These are phyloP conservation scores for Mollisia scopiformis DNA, from an alignment of 2,329 filamentous ascomycete species.

Conservation along the genomic window DNA sequence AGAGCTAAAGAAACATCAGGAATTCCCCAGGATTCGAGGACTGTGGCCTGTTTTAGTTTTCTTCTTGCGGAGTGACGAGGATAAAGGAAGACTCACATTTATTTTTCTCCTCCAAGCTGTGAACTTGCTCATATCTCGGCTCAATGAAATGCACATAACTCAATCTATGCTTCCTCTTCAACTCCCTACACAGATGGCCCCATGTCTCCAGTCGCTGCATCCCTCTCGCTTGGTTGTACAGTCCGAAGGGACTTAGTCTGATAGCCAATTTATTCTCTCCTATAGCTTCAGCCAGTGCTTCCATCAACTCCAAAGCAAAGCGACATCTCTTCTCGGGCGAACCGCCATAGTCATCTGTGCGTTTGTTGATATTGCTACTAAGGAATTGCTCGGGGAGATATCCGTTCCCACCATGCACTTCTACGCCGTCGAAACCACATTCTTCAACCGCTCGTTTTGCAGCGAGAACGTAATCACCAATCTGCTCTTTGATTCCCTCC, in stretches of 20 bases:
- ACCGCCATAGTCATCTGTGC: slow-evolving; percentile 55
- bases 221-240: slow-evolving; percentile 54
- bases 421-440: slow-evolving; percentile 57
- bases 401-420: slow-evolving; percentile 44
- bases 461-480: slow-evolving; percentile 47
- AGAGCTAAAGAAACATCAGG: slow-evolving; percentile 46
- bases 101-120: slow-evolving; percentile 51
- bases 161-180: slow-evolving; percentile 54
- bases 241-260: slow-evolving; percentile 60
- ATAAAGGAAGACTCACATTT: slow-evolving; percentile 31
- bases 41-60: not conserved
- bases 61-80: not conserved
- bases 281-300: slow-evolving; percentile 50
- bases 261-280: slow-evolving; percentile 57
- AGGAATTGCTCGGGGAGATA: slow-evolving; percentile 62
- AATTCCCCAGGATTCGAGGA: slow-evolving; percentile 46
- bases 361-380: slow-evolving; percentile 55
- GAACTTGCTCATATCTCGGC: slow-evolving; percentile 55
- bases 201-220: slow-evolving; percentile 56
- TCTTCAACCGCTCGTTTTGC: slow-evolving; percentile 52
- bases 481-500: slow-evolving; percentile 34
- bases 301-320: slow-evolving; percentile 55
- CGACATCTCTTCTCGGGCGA: slow-evolving; percentile 51
- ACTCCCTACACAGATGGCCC: slow-evolving; percentile 49
- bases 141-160: slow-evolving; percentile 61